A percentile compares a stretch with the other conserved stretches of the same genome.
Evolutionary conservation across 345 rosid genomes (phyloP).

Genomic region (Kernera saxatilis): DNA sequence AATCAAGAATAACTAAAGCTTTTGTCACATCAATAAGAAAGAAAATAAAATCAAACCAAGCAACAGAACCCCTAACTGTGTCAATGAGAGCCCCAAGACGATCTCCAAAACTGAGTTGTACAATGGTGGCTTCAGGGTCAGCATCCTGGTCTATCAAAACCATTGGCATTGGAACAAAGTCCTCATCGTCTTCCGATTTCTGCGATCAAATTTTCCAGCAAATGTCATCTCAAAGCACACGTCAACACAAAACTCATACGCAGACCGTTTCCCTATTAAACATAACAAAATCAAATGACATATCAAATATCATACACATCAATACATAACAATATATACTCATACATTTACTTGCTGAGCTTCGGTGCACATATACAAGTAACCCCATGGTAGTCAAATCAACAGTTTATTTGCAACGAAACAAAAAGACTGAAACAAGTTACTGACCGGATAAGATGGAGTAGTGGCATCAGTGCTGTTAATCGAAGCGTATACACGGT

Average conservation of each 20-base stretch:
- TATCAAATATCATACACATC: neutral
- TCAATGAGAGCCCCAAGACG: slow-evolving; percentile 95
- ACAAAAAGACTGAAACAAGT: neutral
- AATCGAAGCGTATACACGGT: slow-evolving; percentile 35
- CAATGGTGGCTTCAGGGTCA: slow-evolving; percentile 74
- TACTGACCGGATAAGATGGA: slow-evolving; percentile 54
- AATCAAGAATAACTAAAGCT: neutral
- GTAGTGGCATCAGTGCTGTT: slow-evolving; percentile 37
- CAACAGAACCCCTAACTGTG: slow-evolving; percentile 44
- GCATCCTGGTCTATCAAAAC: slow-evolving; percentile 90
- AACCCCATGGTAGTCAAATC: neutral
- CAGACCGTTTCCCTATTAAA: slow-evolving; percentile 19
- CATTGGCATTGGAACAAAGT: slow-evolving; percentile 32
- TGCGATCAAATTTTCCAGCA: slow-evolving; percentile 34
- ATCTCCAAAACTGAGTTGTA: slow-evolving; percentile 92
- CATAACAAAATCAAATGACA: slow-evolving; percentile 1
- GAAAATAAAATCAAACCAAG: neutral
- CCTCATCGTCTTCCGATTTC: slow-evolving; percentile 48
- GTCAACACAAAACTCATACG: slow-evolving; percentile 26
- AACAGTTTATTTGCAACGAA: neutral
- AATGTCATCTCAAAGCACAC: slow-evolving; percentile 33
- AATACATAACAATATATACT: neutral
- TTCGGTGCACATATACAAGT: neutral
- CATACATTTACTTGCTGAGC: neutral
- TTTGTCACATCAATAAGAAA: neutral